Percentiles rank a stretch among this genome's conserved stretches.
phyloP scores from a whole-genome alignment of 176 grass and related monocot species.

The Musa beccarii region DNA sequence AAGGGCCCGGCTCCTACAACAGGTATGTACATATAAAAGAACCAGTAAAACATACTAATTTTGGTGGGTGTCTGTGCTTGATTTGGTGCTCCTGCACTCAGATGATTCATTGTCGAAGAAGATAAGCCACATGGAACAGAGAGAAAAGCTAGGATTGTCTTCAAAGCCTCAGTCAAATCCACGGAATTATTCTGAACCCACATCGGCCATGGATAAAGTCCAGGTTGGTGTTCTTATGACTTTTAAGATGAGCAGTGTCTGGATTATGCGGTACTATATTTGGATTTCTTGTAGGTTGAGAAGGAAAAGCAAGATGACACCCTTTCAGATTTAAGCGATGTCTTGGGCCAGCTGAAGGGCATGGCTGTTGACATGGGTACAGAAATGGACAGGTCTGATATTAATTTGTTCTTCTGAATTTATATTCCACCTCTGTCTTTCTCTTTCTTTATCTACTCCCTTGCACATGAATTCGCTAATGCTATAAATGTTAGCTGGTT shows the following conservation, averaged over 20 bases:
- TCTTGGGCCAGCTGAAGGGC: slow-evolving; percentile 21
- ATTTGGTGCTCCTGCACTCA: neutral
- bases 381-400: slow-evolving; percentile 14
- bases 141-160: slow-evolving; percentile 24
- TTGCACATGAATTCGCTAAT: neutral
- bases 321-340: slow-evolving; percentile 16
- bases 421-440: neutral
- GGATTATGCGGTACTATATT: neutral
- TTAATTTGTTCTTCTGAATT: neutral
- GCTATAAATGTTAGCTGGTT: neutral
- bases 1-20: slow-evolving; percentile 10
- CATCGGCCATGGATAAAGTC: slow-evolving; percentile 26
- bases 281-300: slow-evolving; percentile 15
- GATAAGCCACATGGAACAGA: slow-evolving; percentile 13
- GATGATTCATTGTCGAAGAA: slow-evolving; percentile 20
- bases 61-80: neutral
- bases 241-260: neutral
- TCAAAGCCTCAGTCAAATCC: neutral
- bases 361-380: slow-evolving; percentile 28
- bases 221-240: slow-evolving; percentile 13
- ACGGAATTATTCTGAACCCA: slow-evolving; percentile 10
- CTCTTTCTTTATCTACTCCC: neutral
- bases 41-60: neutral
- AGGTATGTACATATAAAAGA: slow-evolving; percentile 4
- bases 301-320: slow-evolving; percentile 19